Evolutionary conservation across 768 basidiomycete genomes (phyloP).

Genomic region (Hygrophoropsis aurantiaca): DNA sequence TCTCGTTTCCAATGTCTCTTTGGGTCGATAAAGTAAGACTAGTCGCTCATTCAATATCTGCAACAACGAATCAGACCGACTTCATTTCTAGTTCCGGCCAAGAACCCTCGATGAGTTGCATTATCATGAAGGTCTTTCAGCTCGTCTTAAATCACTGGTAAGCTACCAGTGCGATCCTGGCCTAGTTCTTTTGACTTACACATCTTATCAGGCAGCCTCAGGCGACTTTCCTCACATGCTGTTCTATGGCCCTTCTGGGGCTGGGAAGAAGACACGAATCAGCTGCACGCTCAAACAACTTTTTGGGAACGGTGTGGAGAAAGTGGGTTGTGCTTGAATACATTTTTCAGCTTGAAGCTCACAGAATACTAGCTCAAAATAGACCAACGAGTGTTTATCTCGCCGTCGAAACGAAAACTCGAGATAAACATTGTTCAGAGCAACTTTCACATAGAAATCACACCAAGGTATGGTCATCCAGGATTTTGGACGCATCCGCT

Average conservation of each 20-base stretch:
- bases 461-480: slow-evolving; percentile 70
- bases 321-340: slow-evolving; percentile 48
- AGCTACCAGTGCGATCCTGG: slow-evolving; percentile 11
- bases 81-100: slow-evolving; percentile 71
- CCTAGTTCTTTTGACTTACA: background rate
- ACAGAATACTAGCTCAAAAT: slow-evolving; percentile 78
- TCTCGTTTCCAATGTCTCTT: slow-evolving; percentile 49
- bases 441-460: slow-evolving; percentile 97
- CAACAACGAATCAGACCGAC: slow-evolving; percentile 2
- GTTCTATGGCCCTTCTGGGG: slow-evolving; percentile 96
- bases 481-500: background rate
- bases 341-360: background rate
- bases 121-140: slow-evolving; percentile 82
- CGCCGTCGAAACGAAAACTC: slow-evolving; percentile 90
- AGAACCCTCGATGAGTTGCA: slow-evolving; percentile 80
- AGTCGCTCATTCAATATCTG: background rate
- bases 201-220: slow-evolving; percentile 61
- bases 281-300: slow-evolving; percentile 84
- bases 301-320: slow-evolving; percentile 91
- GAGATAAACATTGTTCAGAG: slow-evolving; percentile 97
- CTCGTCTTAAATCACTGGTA: slow-evolving; percentile 77
- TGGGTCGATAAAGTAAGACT: slow-evolving; percentile 56
- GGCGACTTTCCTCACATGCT: slow-evolving; percentile 98
- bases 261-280: slow-evolving; percentile 97
- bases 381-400: slow-evolving; percentile 93